phyloP scores from a whole-genome alignment of 1,139 yeast genomes.

The Pneumocystis carinii region DNA sequence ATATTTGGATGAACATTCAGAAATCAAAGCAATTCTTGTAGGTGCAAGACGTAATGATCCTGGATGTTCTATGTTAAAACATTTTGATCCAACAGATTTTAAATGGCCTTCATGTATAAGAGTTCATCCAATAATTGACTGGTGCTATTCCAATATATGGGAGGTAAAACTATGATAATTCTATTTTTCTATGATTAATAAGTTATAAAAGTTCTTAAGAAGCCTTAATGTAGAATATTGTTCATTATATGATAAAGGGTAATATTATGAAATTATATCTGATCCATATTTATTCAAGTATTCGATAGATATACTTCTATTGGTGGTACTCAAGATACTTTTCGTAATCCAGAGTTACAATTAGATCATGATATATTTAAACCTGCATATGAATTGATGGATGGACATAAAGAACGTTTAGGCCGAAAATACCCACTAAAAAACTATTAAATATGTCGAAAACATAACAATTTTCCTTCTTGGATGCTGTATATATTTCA shows the following conservation, averaged over 20 bases:
- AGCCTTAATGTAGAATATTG: slow-evolving; percentile 46
- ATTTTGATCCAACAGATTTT: slow-evolving; percentile 57
- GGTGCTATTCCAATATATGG: slow-evolving; percentile 74
- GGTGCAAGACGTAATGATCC: slow-evolving; percentile 79
- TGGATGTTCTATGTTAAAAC: slow-evolving; percentile 39
- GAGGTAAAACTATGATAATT: slow-evolving; percentile 20
- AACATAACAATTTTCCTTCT: neutral
- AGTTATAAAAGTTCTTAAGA: slow-evolving; percentile 29
- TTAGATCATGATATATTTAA: slow-evolving; percentile 16
- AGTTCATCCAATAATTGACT: slow-evolving; percentile 66
- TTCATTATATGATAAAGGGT: slow-evolving; percentile 51
- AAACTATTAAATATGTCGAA: neutral
- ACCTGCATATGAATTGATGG: slow-evolving; percentile 9
- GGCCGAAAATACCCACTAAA: slow-evolving; percentile 6
- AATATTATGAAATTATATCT: neutral
- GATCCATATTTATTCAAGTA: neutral
- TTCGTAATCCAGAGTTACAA: slow-evolving; percentile 45
- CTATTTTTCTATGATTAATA: slow-evolving; percentile 14
- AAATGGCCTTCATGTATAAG: slow-evolving; percentile 78
- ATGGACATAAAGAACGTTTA: slow-evolving; percentile 7
- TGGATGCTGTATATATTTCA: neutral
- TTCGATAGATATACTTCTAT: slow-evolving; percentile 43
- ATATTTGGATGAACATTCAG: slow-evolving; percentile 36
- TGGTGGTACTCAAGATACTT: slow-evolving; percentile 58
- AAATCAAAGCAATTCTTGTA: slow-evolving; percentile 51